These are phyloP conservation scores for Styphnolobium japonicum DNA, from an alignment of 306 rosid species.

Conservation along the genomic window DNA sequence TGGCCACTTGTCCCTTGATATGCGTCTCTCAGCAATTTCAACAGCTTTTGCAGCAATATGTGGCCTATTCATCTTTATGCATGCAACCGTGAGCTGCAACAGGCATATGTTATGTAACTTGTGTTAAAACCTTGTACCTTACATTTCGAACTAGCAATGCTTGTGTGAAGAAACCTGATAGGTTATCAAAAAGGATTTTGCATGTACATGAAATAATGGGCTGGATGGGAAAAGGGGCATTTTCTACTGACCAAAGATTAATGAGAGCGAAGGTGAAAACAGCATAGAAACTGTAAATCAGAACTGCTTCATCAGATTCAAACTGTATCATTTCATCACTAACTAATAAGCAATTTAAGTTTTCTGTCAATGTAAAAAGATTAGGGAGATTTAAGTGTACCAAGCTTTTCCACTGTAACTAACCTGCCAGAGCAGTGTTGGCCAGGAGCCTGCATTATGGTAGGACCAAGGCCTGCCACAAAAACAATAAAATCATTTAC, in stretches of 20 bases:
- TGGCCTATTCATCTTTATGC: constrained; percentile 83
- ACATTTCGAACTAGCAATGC: constrained; percentile 1
- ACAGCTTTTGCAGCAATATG: constrained; percentile 73
- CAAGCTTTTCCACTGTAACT: constrained; percentile 14
- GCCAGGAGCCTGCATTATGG: constrained; percentile 94
- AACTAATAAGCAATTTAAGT: not conserved
- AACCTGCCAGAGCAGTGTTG: constrained; percentile 92
- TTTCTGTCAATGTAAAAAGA: not conserved
- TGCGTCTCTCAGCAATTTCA: constrained; percentile 57
- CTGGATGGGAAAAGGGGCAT: not conserved
- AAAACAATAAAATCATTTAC: constrained; percentile 17
- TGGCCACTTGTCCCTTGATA: constrained; percentile 80
- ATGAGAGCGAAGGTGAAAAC: not conserved
- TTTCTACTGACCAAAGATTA: not conserved
- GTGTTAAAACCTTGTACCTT: constrained; percentile 9
- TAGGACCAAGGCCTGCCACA: constrained; percentile 84
- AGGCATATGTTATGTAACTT: not conserved
- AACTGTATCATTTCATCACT: not conserved
- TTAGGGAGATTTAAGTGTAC: not conserved
- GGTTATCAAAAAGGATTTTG: constrained; percentile 2
- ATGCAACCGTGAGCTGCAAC: constrained; percentile 80
- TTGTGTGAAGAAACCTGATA: constrained; percentile 9
- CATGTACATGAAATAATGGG: not conserved
- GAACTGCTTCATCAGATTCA: not conserved
- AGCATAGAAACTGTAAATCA: not conserved